Evolutionary conservation across 345 rosid species (phyloP).

Genomic region (Brassica nigra): DNA sequence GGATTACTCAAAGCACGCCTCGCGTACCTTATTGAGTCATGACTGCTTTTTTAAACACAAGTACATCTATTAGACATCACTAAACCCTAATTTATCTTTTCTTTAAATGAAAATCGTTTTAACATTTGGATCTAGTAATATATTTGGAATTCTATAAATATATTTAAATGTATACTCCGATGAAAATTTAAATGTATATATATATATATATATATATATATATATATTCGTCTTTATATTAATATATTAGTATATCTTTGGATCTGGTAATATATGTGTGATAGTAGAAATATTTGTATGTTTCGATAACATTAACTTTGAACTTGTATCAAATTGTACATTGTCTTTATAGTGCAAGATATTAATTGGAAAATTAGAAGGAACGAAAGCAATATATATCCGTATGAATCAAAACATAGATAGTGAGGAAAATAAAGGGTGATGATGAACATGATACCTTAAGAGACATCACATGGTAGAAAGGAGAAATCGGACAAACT

Average conservation of each 20-base stretch:
- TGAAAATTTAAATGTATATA: not conserved
- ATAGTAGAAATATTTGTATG: not conserved
- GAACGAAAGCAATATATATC: slow-evolving; percentile 25
- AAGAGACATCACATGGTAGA: slow-evolving; percentile 39
- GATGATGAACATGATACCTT: slow-evolving; percentile 31
- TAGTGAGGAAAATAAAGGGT: slow-evolving; percentile 17
- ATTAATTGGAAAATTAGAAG: not conserved
- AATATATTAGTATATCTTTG: too few relatives aligned
- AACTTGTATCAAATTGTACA: not conserved
- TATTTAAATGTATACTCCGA: not conserved
- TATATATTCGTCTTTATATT: too few relatives aligned
- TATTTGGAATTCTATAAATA: not conserved
- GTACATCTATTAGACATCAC: slow-evolving; percentile 30
- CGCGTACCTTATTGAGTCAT: slow-evolving; percentile 23
- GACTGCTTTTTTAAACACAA: slow-evolving; percentile 21
- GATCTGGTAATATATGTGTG: too few relatives aligned
- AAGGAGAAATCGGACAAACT: slow-evolving; percentile 36
- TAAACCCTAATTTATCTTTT: slow-evolving; percentile 12
- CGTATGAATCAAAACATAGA: slow-evolving; percentile 28
- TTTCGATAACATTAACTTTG: not conserved
- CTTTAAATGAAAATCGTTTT: not conserved
- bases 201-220: not conserved
- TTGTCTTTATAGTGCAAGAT: not conserved
- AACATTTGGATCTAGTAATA: not conserved
- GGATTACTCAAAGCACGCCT: slow-evolving; percentile 36